Evolutionary conservation across 2,329 filamentous ascomycete species (phyloP).

Genomic region (Aspergillus oerlinghausenensis): DNA sequence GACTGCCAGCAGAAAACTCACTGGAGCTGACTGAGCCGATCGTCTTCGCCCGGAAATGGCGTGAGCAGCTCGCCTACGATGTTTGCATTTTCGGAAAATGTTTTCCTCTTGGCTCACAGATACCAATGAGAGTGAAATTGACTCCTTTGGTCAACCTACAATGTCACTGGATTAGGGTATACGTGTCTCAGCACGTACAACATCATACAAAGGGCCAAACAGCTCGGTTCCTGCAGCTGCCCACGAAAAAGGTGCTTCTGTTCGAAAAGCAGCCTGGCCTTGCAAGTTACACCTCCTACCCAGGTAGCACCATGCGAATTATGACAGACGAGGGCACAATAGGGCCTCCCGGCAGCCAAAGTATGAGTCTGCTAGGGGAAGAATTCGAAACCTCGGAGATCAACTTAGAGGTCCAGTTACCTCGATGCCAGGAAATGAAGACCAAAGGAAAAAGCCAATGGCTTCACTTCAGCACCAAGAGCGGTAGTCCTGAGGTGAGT

Average conservation of each 20-base stretch:
- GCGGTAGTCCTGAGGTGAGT: constrained; percentile 87
- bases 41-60: constrained; percentile 88
- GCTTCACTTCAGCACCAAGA: constrained; percentile 86
- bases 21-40: constrained; percentile 90
- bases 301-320: constrained; percentile 70
- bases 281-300: constrained; percentile 66
- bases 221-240: constrained; percentile 77
- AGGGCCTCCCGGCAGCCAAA: constrained; percentile 54
- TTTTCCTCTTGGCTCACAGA: constrained; percentile 79
- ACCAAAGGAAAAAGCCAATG: constrained; percentile 62
- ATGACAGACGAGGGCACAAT: constrained; percentile 75
- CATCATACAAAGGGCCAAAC: constrained; percentile 78
- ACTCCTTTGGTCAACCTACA: constrained; percentile 90
- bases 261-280: constrained; percentile 85
- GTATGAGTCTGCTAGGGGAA: constrained; percentile 74
- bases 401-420: constrained; percentile 88
- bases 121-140: constrained; percentile 90
- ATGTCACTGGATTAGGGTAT: constrained; percentile 87
- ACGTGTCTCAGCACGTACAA: constrained; percentile 83
- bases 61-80: constrained; percentile 91
- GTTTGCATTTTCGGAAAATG: constrained; percentile 95
- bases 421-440: constrained; percentile 78
- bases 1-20: constrained; percentile 80
- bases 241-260: constrained; percentile 74
- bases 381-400: constrained; percentile 87